phyloP scores from a whole-genome alignment of 495 filamentous ascomycete species.

The Penicillium psychrofluorescens region DNA sequence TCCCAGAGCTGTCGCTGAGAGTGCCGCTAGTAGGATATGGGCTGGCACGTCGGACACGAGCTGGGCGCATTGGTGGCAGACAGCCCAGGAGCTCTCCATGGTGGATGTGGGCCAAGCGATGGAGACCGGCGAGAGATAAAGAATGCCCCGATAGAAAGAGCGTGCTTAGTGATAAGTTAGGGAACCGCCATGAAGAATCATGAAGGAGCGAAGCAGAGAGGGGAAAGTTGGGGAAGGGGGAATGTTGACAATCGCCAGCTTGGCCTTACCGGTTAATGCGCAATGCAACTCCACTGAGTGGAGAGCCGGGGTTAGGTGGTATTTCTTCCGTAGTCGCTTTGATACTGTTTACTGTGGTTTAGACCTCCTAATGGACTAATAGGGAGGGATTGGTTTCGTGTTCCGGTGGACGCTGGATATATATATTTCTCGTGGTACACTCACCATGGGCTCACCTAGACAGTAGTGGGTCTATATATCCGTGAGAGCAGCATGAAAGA shows the following conservation, averaged over 20 bases:
- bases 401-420: no score
- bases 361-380: no score
- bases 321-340: no score
- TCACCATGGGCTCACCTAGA: no score
- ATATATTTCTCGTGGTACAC: no score
- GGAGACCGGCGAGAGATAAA: conserved; percentile 10
- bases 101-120: background rate
- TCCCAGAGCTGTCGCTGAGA: conserved; percentile 23
- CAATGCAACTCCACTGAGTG: conserved; percentile 1
- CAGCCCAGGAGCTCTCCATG: conserved; percentile 28
- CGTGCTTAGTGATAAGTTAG: background rate
- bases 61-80: conserved; percentile 30
- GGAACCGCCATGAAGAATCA: no score
- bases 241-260: conserved; percentile 30
- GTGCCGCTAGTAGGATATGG: conserved; percentile 21
- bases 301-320: no score
- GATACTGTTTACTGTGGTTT: no score
- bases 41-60: conserved; percentile 22
- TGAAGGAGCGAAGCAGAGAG: background rate
- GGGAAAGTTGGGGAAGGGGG: conserved; percentile 5
- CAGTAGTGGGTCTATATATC: no score
- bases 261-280: conserved; percentile 32
- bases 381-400: no score
- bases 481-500: no score
- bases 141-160: conserved; percentile 5